These are phyloP conservation scores for Nicotiana attenuata DNA, from an alignment of 257 asterid species.

Conservation along the genomic window DNA sequence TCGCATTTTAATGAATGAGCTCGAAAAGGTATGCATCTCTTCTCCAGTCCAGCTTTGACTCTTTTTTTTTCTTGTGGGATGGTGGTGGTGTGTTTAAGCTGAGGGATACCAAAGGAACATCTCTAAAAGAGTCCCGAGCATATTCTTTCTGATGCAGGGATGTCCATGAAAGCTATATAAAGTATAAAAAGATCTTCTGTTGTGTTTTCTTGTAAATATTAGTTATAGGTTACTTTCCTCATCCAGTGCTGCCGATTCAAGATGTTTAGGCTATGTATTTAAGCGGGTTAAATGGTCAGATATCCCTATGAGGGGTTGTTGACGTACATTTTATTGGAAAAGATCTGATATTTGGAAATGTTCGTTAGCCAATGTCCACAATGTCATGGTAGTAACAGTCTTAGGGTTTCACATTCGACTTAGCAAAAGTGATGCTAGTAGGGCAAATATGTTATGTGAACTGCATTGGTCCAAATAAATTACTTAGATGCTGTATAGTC, in stretches of 20 bases:
- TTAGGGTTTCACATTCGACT: not conserved
- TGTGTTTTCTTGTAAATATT: not conserved
- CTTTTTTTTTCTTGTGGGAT: not conserved
- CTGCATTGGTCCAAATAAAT: not conserved
- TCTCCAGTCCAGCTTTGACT: not conserved
- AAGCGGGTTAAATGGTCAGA: not conserved
- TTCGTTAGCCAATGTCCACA: not conserved
- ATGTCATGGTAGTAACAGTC: not conserved
- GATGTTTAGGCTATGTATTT: not conserved
- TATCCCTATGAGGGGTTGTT: not conserved
- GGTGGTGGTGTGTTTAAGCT: not conserved
- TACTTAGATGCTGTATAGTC: not conserved
- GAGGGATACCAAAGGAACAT: not conserved
- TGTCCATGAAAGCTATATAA: not conserved
- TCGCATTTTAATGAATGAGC: slow-evolving; percentile 73
- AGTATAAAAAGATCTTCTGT: not conserved
- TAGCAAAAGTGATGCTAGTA: not conserved
- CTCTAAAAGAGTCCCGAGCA: not conserved
- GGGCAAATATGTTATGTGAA: not conserved
- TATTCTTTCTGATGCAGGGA: slow-evolving; percentile 1
- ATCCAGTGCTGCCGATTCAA: not conserved
- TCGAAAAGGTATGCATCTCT: slow-evolving; percentile 61
- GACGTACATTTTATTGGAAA: not conserved
- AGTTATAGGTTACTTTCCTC: not conserved
- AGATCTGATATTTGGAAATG: not conserved